Evolutionary conservation across 2,329 filamentous ascomycete species (phyloP).

Genomic region (Fusarium acutatum): DNA sequence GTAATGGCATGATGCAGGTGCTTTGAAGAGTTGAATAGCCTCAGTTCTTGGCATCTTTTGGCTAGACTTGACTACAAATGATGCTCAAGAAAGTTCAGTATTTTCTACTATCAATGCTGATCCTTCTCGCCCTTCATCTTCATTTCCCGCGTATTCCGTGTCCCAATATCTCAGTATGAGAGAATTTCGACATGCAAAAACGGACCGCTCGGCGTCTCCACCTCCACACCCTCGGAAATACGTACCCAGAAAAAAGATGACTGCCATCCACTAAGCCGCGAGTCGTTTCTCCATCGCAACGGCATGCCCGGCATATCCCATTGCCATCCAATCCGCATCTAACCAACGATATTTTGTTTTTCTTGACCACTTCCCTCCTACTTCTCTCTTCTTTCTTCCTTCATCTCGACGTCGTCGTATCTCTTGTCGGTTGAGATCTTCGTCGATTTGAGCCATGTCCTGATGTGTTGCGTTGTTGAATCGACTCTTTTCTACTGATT

Average conservation of each 20-base stretch:
- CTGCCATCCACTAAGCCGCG: conserved; percentile 33
- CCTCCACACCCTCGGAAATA: conserved; percentile 38
- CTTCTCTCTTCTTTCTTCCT: conserved; percentile 1
- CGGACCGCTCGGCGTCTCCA: conserved; percentile 42
- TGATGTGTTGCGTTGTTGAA: conserved; percentile 17
- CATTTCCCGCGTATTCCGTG: not conserved
- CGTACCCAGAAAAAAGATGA: conserved; percentile 34
- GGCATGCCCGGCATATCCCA: conserved; percentile 38
- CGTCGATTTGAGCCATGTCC: conserved; percentile 34
- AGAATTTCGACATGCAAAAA: conserved; percentile 35
- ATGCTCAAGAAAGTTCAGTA: too few species aligned
- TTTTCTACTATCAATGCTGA: too few species aligned
- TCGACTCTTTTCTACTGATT: conserved; percentile 8
- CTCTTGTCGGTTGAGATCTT: conserved; percentile 28
- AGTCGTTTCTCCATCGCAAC: conserved; percentile 39
- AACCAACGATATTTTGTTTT: conserved; percentile 25
- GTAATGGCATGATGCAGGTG: conserved; percentile 1
- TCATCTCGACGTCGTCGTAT: conserved; percentile 24
- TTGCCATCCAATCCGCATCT: conserved; percentile 8
- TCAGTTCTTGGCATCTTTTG: not conserved
- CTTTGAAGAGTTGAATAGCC: not conserved
- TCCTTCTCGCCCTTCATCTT: not conserved
- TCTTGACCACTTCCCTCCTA: conserved; percentile 11
- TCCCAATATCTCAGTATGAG: conserved; percentile 28
- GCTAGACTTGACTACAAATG: too few species aligned